These are phyloP conservation scores for Leccinum fuscescens DNA, from an alignment of 1,284 basidiomycete species.

Conservation along the genomic window DNA sequence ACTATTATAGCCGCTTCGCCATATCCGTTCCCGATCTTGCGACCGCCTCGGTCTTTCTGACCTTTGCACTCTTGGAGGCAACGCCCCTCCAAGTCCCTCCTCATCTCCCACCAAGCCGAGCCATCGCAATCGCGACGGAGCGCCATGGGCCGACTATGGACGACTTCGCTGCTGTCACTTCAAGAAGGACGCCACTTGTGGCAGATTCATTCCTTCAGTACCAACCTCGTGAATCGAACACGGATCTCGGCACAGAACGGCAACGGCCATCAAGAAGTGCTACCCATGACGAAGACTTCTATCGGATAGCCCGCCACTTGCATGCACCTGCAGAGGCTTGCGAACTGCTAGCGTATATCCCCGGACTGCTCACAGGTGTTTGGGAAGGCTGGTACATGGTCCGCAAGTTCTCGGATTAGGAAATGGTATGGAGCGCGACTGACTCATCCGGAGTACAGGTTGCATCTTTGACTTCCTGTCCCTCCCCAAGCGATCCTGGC, in stretches of 20 bases:
- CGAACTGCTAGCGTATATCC: slow-evolving; percentile 36
- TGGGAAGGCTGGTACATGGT: slow-evolving; percentile 63
- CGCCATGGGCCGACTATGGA: slow-evolving; percentile 50
- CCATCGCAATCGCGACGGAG: slow-evolving; percentile 40
- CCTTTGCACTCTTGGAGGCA: slow-evolving; percentile 48
- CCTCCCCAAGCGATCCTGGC: slow-evolving; percentile 10
- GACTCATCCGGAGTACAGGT: slow-evolving; percentile 25
- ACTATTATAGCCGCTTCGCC: slow-evolving; percentile 24
- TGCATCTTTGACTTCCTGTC: slow-evolving; percentile 24
- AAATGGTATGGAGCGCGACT: slow-evolving; percentile 15
- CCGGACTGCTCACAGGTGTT: slow-evolving; percentile 46
- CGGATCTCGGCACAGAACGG: slow-evolving; percentile 34
- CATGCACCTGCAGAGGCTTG: slow-evolving; percentile 22
- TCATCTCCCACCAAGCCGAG: slow-evolving; percentile 49
- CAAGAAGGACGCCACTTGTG: slow-evolving; percentile 42
- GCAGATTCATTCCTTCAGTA: slow-evolving; percentile 37
- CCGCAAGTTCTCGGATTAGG: slow-evolving; percentile 22
- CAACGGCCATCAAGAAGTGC: slow-evolving; percentile 37
- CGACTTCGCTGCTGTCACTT: slow-evolving; percentile 40
- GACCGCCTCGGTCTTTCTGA: slow-evolving; percentile 48
- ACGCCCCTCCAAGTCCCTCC: slow-evolving; percentile 42
- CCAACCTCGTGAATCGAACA: slow-evolving; percentile 31
- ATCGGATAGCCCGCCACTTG: slow-evolving; percentile 32
- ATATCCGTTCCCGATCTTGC: slow-evolving; percentile 37
- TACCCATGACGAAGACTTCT: slow-evolving; percentile 43